Base-by-base conservation (phyloP, 2,329 filamentous ascomycete species). In the Zopfia rhizophila region DNA sequence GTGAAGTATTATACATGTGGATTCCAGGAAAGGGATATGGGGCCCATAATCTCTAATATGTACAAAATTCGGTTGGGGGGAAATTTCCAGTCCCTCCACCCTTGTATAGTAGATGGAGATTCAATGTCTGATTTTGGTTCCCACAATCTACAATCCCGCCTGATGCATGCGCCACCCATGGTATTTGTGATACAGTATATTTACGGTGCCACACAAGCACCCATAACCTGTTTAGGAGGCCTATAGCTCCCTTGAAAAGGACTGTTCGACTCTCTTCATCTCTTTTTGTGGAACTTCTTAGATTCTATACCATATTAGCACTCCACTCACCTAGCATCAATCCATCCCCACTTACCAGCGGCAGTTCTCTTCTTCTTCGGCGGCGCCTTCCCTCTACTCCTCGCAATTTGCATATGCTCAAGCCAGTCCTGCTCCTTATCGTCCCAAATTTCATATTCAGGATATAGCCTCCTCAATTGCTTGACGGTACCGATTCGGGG, bases 351-450 rank as follows among this genome's bases (percentile, higher is more conserved):
- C 66, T 61, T 43, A 77, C 75, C 75, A 47, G 73, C 73, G 58
- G 74, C 74, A 31, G 80, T 85, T 67, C 80, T 86, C 81, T 94
- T 95, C 84, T 96, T 97, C 83, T 95, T 88, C 6, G 93, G 91
- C 31, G 88, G 84, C 43, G 87, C 87, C 80, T 97, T 97, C 58
- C 91, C 92, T 77, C 91, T 86, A 13, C 60, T 65, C 53, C 56
- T 53, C 13, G 66, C 68, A 24, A 71, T 62, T 17, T 63, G 60
- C 48, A 92, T 81, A 72, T 86, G 83, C 71, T 91, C 91, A 51
- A 91, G 76, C 61, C 94, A 86, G 56, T 94, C 88, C 61, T 90
- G 84, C 70, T 96, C 90, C 3, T 80, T 78, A 51, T 94, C 87
- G 61, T 97, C 84, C 63, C 86, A 85, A 5, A 87, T 85, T 48